Conservation (phyloP, 306 rosid species). For the Sphenostylis stenocarpa region DNA sequence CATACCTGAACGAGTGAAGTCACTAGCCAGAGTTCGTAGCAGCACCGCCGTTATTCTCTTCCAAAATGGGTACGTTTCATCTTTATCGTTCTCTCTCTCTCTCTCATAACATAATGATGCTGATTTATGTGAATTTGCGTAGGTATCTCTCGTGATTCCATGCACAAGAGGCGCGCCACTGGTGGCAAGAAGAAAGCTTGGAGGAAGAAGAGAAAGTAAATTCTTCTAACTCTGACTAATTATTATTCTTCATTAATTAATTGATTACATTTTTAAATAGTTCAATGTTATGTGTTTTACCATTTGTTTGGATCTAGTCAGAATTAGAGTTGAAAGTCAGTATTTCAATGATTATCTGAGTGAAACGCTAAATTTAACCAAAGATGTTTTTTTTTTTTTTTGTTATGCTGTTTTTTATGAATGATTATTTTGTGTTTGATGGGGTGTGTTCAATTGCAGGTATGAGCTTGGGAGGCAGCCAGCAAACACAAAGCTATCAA, state of each 20-base stretch:
- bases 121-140: neutral
- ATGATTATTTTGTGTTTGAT: neutral
- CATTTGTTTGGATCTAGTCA: neutral
- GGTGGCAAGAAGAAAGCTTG: conserved; percentile 76
- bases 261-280: neutral
- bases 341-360: neutral
- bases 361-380: neutral
- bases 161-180: conserved; percentile 74
- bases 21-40: neutral
- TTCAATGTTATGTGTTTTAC: neutral
- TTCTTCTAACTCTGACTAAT: neutral
- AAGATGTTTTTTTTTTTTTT: neutral
- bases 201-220: conserved; percentile 71
- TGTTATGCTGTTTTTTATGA: neutral
- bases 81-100: neutral
- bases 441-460: conserved; percentile 36
- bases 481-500: conserved; percentile 64
- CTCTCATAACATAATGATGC: neutral
- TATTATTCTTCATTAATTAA: neutral
- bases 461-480: conserved; percentile 70
- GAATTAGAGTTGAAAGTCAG: neutral
- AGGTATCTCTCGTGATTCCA: conserved; percentile 73
- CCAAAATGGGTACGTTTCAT: conserved; percentile 21
- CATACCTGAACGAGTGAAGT: neutral
- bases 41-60: neutral